phyloP scores from a whole-genome alignment of 345 rosid genomes.

The Psidium friedrichsthalianum region DNA sequence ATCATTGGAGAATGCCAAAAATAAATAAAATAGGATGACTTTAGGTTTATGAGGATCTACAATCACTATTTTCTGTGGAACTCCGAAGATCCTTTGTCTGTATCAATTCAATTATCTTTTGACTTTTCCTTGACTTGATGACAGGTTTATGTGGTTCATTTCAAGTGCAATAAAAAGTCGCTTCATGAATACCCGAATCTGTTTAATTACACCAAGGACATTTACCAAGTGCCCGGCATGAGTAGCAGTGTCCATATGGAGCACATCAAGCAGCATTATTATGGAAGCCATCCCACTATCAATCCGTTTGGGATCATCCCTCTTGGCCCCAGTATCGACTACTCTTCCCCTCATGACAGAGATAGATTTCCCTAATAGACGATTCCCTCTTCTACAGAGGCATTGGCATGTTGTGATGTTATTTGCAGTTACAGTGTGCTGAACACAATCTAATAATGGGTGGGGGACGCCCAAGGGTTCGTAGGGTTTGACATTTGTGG shows the following conservation, averaged over 20 bases:
- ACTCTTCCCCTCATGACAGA: slow-evolving; percentile 24
- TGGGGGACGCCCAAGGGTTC: neutral
- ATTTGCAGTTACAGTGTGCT: neutral
- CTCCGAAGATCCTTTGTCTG: neutral
- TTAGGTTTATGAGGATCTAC: neutral
- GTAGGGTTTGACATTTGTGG: neutral
- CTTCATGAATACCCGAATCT: slow-evolving; percentile 33
- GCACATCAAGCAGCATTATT: slow-evolving; percentile 33
- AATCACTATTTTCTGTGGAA: neutral
- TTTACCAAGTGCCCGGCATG: slow-evolving; percentile 32
- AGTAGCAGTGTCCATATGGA: slow-evolving; percentile 26
- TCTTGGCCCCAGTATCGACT: slow-evolving; percentile 25
- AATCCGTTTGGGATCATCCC: slow-evolving; percentile 35
- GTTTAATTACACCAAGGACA: slow-evolving; percentile 35
- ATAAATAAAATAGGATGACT: neutral
- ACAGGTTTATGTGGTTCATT: slow-evolving; percentile 43
- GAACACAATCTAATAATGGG: neutral
- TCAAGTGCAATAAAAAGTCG: slow-evolving; percentile 41
- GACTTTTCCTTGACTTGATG: neutral
- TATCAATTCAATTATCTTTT: neutral
- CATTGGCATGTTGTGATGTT: neutral
- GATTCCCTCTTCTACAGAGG: neutral
- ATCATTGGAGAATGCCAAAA: neutral
- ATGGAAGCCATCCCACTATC: slow-evolving; percentile 35
- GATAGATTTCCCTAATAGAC: slow-evolving; percentile 9